Evolutionary conservation across 257 asterid genomes (phyloP), one percentile per base, ranked within the genome.

Genomic region (Forsythia suspensa): DNA sequence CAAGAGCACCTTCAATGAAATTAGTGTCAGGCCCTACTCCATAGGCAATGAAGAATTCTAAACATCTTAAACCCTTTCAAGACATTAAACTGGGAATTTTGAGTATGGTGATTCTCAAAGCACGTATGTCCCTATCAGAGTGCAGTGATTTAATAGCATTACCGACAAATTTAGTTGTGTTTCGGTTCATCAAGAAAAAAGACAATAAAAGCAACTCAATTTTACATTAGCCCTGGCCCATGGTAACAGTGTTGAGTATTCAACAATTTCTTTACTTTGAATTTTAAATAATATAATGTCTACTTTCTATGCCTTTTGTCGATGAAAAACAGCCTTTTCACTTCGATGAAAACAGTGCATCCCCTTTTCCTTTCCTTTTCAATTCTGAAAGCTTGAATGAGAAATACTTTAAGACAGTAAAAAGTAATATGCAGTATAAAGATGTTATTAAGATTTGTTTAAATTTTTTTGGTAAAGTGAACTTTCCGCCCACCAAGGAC

Each of bases 41-140:
- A 76, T 51, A 71, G 59, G 46, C 37, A 44, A 61, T 55, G 43
- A 70, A 46, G 63, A 72, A 57, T 24, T 71, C 52, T 71, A 61
- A 43, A 65, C 11, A 76, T 65, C 73, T 66, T 21, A 67, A 18
- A 75, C 10, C 72, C 59, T 74, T 77, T 75, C 52, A 72, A 73
- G 77, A 46, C 11, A 63, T 72, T 51, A 20, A 18, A 80, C 52
- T 70, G 34, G 6, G 81, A 40, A 36, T 37, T 72, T 59, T 73
- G 24, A 11, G 76, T 73, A 57, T 34, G 80, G 65, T 73, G 74
- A 75, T 61, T 65, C 71, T 24, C 72, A 76, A 1, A 13, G 61
- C 13, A 69, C 41, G 21, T 52, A 77, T 67, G 72, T 77, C 70
- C 36, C 76, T 52, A 72, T 52, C 69, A 42, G 65, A 61, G 34